Percentiles rank a stretch among this genome's conserved stretches.
Evolutionary conservation across 805 yeast species (phyloP).

Genomic region (Yamadazyma endophytica): DNA sequence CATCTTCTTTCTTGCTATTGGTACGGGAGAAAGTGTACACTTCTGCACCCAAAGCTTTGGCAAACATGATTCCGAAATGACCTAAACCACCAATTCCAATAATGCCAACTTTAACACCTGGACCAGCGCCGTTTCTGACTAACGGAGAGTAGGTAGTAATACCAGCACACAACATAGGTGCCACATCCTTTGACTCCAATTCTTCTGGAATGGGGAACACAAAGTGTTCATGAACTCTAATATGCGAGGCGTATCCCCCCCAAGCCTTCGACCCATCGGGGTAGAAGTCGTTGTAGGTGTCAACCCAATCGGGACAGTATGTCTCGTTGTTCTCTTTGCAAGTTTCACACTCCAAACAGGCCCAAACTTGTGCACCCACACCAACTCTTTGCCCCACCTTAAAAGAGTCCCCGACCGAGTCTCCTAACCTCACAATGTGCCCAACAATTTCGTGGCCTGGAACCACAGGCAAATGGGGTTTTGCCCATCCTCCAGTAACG

Average conservation of each 20-base stretch:
- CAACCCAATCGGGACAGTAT: slow-evolving; percentile 47
- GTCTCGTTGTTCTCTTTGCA: slow-evolving; percentile 38
- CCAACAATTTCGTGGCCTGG: slow-evolving; percentile 67
- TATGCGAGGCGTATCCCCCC: slow-evolving; percentile 51
- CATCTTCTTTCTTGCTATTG: slow-evolving; percentile 24
- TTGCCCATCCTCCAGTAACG: slow-evolving; percentile 49
- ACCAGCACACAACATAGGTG: slow-evolving; percentile 58
- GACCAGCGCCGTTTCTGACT: slow-evolving; percentile 33
- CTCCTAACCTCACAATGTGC: no score
- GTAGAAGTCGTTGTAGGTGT: slow-evolving; percentile 49
- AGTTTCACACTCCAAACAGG: slow-evolving; percentile 60
- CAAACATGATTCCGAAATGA: slow-evolving; percentile 57
- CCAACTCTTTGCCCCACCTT: slow-evolving; percentile 76
- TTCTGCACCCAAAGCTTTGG: slow-evolving; percentile 57
- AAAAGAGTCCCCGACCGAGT: no score
- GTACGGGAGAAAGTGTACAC: slow-evolving; percentile 27
- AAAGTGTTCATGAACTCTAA: slow-evolving; percentile 40
- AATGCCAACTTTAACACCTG: slow-evolving; percentile 48
- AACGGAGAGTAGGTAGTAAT: slow-evolving; percentile 52
- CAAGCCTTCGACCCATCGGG: slow-evolving; percentile 21
- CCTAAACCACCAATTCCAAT: slow-evolving; percentile 69
- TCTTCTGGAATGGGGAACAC: slow-evolving; percentile 47
- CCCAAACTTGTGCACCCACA: slow-evolving; percentile 64
- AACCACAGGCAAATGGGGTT: slow-evolving; percentile 33
- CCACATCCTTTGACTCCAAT: slow-evolving; percentile 38